A percentile compares a stretch with the other conserved stretches of the same genome.
Conservation (phyloP, 2,329 filamentous ascomycete genomes). For the Colletotrichum tropicicola region DNA sequence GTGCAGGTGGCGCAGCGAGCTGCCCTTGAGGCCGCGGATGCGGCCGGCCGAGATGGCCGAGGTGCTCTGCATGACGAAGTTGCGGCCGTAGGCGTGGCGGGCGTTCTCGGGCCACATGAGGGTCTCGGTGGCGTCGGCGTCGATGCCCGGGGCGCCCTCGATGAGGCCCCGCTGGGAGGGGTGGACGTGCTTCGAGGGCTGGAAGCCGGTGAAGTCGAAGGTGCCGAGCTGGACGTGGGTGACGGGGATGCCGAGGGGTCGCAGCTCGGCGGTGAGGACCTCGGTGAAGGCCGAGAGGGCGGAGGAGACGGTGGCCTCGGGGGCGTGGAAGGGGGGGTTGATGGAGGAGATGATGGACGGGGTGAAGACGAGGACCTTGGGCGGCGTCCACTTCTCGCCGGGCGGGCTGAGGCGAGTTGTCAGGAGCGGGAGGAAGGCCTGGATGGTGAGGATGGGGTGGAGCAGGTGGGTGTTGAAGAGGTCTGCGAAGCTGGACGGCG, state of each 20-base stretch:
- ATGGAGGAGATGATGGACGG: constrained; percentile 84
- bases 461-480: constrained; percentile 92
- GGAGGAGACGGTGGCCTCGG: constrained; percentile 86
- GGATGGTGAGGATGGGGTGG: constrained; percentile 86
- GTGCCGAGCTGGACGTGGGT: constrained; percentile 91
- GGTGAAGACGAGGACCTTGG: constrained; percentile 79
- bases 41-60: constrained; percentile 66
- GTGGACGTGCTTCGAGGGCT: constrained; percentile 53
- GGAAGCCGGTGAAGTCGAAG: constrained; percentile 81
- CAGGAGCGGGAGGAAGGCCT: constrained; percentile 86
- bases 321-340: constrained; percentile 81
- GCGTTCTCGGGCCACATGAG: constrained; percentile 72
- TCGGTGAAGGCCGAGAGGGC: constrained; percentile 88
- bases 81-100: constrained; percentile 68
- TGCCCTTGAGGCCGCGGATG: constrained; percentile 71
- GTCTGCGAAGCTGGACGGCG: constrained; percentile 85
- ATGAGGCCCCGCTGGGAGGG: constrained; percentile 48
- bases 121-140: constrained; percentile 59
- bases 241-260: constrained; percentile 78
- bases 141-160: constrained; percentile 49
- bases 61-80: constrained; percentile 64
- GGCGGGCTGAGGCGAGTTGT: constrained; percentile 67
- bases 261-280: constrained; percentile 81
- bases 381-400: constrained; percentile 61
- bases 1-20: constrained; percentile 81